Evolutionary conservation across 257 asterid species (phyloP), one percentile per base, ranked within the genome.

Genomic region (Solanum tarapatanum): DNA sequence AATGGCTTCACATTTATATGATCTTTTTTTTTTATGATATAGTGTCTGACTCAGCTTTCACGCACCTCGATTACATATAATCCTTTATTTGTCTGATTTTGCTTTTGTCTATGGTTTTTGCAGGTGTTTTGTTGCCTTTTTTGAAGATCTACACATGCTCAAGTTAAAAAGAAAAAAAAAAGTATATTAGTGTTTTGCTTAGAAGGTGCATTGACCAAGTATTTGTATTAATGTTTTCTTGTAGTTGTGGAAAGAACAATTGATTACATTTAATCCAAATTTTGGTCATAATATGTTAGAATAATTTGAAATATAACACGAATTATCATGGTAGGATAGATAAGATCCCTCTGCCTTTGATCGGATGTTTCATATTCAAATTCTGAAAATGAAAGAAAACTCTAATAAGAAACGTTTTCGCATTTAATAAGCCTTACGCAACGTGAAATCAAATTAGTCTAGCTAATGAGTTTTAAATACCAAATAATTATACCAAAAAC

Each of bases 81-180:
- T 12, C 24, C 8, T 77, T 41, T 2, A 36, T 37, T 37, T 75
- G 21, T 75, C 21, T 75, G 62, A 39, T 77, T 77, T 39, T 24
- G 5, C 8, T 36, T 26, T 80, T 48, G 23, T 45, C 36, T 19
- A 3, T 30, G n/a, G 1, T 2, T 75, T 11, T 5, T 92, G 94
- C 95, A 94, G 97, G 91, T 69, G 84, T 91, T 87, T 82, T 95
- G 97, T 89, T 89, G 95, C 91, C 90, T 94, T 84, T 94, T 92
- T 89, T 94, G 93, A 92, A 84, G 90, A 90, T 87, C 82, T 7
- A 41, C 84, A 43, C 84, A 43, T 43, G 35, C 26, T 79, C 66
- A 43, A 26, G 36, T 24, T 66, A 26, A 66, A 26, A 66, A 26
- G 8, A 24, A 26, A 66, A 1, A 26, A 26, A 68, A 28, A 6